These are phyloP conservation scores for Solanum tarijense DNA, from an alignment of 257 asterid genomes.

Conservation along the genomic window DNA sequence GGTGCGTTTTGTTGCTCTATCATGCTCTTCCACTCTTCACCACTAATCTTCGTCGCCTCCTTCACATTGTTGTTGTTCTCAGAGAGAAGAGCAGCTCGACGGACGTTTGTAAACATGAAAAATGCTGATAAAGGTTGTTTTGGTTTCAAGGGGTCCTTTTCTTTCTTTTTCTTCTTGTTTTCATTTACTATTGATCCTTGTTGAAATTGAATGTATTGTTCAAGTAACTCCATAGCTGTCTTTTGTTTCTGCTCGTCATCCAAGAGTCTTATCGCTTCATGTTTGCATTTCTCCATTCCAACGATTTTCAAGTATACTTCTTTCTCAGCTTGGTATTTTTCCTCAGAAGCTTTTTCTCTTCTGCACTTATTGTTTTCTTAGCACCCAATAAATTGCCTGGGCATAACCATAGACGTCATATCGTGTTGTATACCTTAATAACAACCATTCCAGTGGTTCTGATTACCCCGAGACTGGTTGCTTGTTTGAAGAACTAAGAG, in stretches of 20 bases:
- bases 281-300: constrained; percentile 73
- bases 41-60: constrained; percentile 63
- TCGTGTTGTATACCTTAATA: too few species aligned
- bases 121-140: constrained; percentile 78
- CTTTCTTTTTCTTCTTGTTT: constrained; percentile 61
- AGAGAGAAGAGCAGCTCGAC: constrained; percentile 43
- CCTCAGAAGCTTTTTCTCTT: constrained; percentile 84
- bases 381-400: constrained; percentile 29
- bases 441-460: too few species aligned
- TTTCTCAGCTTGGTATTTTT: constrained; percentile 60
- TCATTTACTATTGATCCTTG: constrained; percentile 56
- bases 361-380: constrained; percentile 61
- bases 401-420: too few species aligned
- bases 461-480: rapidly evolving
- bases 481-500: too few species aligned
- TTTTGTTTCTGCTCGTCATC: constrained; percentile 88
- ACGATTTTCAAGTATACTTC: constrained; percentile 59
- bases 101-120: constrained; percentile 59
- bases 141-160: constrained; percentile 76
- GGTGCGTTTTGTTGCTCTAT: constrained; percentile 46
- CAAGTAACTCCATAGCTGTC: constrained; percentile 78
- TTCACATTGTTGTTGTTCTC: constrained; percentile 48
- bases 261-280: constrained; percentile 63
- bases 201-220: constrained; percentile 66
- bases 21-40: constrained; percentile 93